These are phyloP conservation scores for Coemansia sp. DNA, from an alignment of 192 early-diverging fungal species.

Conservation along the genomic window DNA sequence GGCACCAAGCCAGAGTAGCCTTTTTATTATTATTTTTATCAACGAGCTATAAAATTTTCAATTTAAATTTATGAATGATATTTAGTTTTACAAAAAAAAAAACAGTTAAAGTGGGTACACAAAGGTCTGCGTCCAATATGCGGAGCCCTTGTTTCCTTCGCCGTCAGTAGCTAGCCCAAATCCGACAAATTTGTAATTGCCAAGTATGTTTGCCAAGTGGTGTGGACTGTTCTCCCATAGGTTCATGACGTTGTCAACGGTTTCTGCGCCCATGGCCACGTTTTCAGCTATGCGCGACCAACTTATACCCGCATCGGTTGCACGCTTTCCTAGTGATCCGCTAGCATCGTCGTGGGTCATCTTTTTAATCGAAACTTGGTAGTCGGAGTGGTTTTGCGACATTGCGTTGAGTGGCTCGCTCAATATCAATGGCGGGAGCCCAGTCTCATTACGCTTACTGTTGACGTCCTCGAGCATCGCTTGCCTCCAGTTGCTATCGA, in stretches of 20 bases:
- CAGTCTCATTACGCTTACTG: constrained; percentile 3
- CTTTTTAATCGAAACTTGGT: constrained; percentile 12
- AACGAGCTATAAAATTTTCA: neutral
- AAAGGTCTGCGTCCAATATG: constrained; percentile 51
- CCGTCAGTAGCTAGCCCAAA: constrained; percentile 9
- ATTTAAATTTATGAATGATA: neutral
- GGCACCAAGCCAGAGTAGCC: constrained; percentile 24
- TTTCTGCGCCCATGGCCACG: constrained; percentile 17
- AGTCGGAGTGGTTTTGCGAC: constrained; percentile 24
- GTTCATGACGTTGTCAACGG: constrained; percentile 19
- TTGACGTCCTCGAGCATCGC: constrained; percentile 22
- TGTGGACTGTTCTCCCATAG: constrained; percentile 28
- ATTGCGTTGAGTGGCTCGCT: neutral
- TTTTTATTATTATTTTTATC: constrained; percentile 3
- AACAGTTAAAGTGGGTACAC: neutral
- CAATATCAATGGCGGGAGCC: neutral
- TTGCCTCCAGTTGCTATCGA: constrained; percentile 9
- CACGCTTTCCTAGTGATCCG: constrained; percentile 10
- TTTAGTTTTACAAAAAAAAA: too few relatives aligned
- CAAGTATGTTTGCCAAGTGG: constrained; percentile 35
- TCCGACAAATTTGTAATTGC: constrained; percentile 20
- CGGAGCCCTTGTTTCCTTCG: neutral
- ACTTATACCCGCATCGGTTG: constrained; percentile 9
- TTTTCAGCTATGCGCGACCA: constrained; percentile 28
- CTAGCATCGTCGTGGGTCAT: constrained; percentile 36